Evolutionary conservation across 202 grass and related monocot genomes (phyloP).

Genomic region (Dendrocalamus latiflorus): DNA sequence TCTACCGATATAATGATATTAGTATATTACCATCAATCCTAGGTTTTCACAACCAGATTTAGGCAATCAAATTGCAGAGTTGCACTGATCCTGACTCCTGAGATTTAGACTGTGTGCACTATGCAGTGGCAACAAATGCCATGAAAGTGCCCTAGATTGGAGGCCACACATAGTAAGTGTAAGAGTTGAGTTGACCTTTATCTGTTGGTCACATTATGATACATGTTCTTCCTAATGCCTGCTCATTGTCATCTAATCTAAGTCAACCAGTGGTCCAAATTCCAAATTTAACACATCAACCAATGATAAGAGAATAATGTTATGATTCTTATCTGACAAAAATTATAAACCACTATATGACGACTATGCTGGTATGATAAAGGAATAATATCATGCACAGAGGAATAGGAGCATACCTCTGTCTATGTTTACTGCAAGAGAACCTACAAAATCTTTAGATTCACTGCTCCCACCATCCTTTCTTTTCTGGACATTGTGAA

Average conservation of each 20-base stretch:
- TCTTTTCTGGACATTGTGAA: conserved; percentile 43
- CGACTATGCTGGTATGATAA: not conserved
- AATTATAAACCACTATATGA: not conserved
- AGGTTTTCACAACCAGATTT: not conserved
- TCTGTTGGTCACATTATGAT: too few species aligned
- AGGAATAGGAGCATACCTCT: conserved; percentile 55
- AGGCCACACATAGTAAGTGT: too few species aligned
- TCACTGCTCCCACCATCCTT: conserved; percentile 45
- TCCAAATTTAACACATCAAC: too few species aligned
- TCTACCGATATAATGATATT: not conserved
- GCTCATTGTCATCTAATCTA: too few species aligned
- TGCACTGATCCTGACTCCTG: not conserved
- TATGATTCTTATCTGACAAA: not conserved
- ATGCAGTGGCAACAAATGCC: too few species aligned
- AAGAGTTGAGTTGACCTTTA: too few species aligned
- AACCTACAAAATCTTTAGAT: conserved; percentile 43
- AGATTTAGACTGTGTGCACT: not conserved
- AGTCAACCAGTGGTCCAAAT: too few species aligned
- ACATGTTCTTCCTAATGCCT: too few species aligned
- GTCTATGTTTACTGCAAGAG: conserved; percentile 43
- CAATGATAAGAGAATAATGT: not conserved
- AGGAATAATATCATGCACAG: not conserved
- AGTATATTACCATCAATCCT: not conserved
- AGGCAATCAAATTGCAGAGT: not conserved
- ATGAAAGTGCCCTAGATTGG: too few species aligned